Evolutionary conservation across 352 stramenopile species (phyloP).

Genomic region (Globisporangium perplexum): DNA sequence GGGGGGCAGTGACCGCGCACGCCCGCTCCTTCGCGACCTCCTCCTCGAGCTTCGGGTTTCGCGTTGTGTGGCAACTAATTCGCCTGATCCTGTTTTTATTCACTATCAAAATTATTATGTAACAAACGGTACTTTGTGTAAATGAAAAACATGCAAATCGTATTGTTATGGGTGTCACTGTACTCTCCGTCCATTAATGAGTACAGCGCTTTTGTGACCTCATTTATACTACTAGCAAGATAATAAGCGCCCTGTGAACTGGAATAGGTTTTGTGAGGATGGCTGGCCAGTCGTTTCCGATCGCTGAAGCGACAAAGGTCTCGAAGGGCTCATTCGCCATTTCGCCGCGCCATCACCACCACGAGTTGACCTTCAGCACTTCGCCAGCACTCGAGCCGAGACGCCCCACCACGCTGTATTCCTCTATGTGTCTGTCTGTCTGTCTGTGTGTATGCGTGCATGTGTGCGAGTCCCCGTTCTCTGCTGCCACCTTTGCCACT

Average conservation of each 20-base stretch:
- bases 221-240: neutral
- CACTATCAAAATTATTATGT: neutral
- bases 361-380: too few species aligned
- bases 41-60: neutral
- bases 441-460: neutral
- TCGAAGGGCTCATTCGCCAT: slow-evolving; percentile 6
- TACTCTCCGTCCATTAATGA: neutral
- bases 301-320: too few species aligned
- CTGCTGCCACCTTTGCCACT: slow-evolving; percentile 58
- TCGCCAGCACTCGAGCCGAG: too few species aligned
- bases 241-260: neutral
- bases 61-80: neutral
- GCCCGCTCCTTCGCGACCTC: neutral
- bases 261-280: neutral
- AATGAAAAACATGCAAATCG: neutral
- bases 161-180: neutral
- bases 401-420: too few species aligned
- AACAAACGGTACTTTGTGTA: neutral
- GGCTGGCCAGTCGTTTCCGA: slow-evolving; percentile 10
- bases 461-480: slow-evolving; percentile 7
- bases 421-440: neutral
- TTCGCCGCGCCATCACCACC: neutral
- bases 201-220: too few species aligned
- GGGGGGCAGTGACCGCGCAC: neutral
- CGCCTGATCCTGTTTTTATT: neutral